A percentile compares a stretch with the other conserved stretches of the same genome.
Evolutionary conservation across 2,329 filamentous ascomycete species (phyloP).

Genomic region (Ceratocystis huliohia): DNA sequence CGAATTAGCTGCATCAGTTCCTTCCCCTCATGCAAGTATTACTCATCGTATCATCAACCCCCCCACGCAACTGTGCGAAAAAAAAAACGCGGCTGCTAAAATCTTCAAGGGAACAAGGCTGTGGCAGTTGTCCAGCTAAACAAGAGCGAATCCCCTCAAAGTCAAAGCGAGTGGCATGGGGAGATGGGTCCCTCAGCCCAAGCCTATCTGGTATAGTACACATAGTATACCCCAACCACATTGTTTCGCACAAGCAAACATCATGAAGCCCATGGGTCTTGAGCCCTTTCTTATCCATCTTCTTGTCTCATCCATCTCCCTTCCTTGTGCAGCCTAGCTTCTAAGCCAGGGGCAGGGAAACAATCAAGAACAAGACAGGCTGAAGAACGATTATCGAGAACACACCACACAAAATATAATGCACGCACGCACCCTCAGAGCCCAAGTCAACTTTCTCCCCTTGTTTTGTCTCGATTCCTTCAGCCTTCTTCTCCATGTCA

Average conservation of each 20-base stretch:
- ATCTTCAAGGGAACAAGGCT: slow-evolving; percentile 8
- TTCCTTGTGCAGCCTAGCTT: not conserved
- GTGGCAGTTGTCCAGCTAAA: not conserved
- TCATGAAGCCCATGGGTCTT: not conserved
- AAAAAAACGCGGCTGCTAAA: not conserved
- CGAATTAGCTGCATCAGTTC: not conserved
- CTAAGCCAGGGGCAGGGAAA: not conserved
- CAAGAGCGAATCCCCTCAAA: slow-evolving; percentile 3
- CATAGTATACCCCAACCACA: not conserved
- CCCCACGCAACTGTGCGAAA: not conserved
- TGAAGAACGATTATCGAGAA: not conserved
- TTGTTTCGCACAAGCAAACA: not conserved
- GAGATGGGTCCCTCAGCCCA: not conserved
- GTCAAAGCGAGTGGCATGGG: not conserved
- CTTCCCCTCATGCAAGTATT: too few relatives aligned
- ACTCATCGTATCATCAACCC: not conserved
- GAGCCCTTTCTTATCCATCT: not conserved
- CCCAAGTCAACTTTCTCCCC: not conserved
- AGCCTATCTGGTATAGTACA: not conserved
- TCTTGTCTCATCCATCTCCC: not conserved
- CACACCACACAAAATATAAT: not conserved
- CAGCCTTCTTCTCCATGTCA: slow-evolving; percentile 5
- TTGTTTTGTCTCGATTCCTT: slow-evolving; percentile 6
- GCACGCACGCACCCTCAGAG: not conserved
- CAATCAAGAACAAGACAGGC: not conserved